Base-by-base conservation (phyloP, 1,284 basidiomycete genomes). In the Moesziomyces sp. region DNA sequence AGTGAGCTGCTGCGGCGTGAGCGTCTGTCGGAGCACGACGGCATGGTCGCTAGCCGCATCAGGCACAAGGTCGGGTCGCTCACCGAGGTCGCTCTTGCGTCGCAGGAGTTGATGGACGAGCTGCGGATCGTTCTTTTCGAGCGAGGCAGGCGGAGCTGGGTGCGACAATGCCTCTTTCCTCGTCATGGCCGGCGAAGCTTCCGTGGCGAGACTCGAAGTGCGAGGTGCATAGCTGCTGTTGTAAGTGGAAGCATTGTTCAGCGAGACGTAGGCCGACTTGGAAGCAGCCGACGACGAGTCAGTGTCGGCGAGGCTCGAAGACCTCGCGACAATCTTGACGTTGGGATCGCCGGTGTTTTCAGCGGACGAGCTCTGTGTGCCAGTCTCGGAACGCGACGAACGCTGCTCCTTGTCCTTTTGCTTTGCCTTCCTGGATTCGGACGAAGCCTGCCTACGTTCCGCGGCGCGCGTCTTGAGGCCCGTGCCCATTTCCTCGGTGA, bases 11-110 rank as follows among this genome's bases (percentile, higher is more conserved):
- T 57, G 21, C 10, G 58, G 72, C 21, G 72, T 62, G 5, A 62
- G 28, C 18, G 66, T 58, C 8, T 58, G 66, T 56, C 46, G 46
- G 10, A 54, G 24, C 3, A 44, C 69, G n/a, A 79, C 63, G 16
- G 57, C 65, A 45, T 75, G 68, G 45, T 79, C 77, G 47, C 77
- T 79, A 1, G 77, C 77, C 21, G 73, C 54, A 26, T 77, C 76
- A 3, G 53, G 26, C 18, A 54, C 16, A 24, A 44, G 18, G 19
- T 59, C 57, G 1, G 63, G 56, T 11, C 45, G 51, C 52, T 55
- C 50, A 18, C 58, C 63, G 3, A 73, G 44, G 40, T 75, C 63
- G 34, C 73, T 78, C 42, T 62, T 68, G 45, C 73, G 62, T 8
- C 77, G 69, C n/a, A 77, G 58, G 10, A 80, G 71, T 57, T 75